Evolutionary conservation across 2,329 filamentous ascomycete species (phyloP), one percentile per base, ranked within the genome.

Genomic region (Purpureocillium takamizusanense): DNA sequence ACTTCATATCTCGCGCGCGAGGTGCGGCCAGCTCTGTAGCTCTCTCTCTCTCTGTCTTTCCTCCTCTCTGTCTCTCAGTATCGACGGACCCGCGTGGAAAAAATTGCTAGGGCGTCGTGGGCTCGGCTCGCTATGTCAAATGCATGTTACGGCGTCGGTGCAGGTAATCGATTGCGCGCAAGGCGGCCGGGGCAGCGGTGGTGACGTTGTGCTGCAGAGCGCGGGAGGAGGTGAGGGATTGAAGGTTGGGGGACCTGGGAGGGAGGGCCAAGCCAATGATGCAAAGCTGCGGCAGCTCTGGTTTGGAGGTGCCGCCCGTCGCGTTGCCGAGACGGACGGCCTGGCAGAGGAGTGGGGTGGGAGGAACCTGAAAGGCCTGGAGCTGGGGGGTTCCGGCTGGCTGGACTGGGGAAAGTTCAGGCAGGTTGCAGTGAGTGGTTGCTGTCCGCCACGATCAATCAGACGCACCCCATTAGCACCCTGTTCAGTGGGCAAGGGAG

Each of bases 1-100:
- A 55, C 61, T 60, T 44, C 35, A 38, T 62, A 38, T 58, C 53
- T 60, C 49, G 57, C 46, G 37, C 37, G 38, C 45, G 40, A 41
- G 29, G 33, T 8, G 33, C 11, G 14, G 39, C 40, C 36, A 31
- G 42, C 17, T 28, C 12, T 30, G 34, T 31, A 6, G n/a, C n/a
- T n/a, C n/a, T n/a, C n/a, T n/a, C n/a, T n/a, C n/a, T n/a, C n/a
- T n/a, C n/a, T n/a, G n/a, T n/a, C n/a, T n/a, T n/a, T n/a, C n/a
- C n/a, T n/a, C n/a, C n/a, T n/a, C n/a, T n/a, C n/a, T n/a, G n/a
- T n/a, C n/a, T n/a, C n/a, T n/a, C n/a, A n/a, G n/a, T n/a, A n/a
- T n/a, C n/a, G n/a, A n/a, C n/a, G n/a, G n/a, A n/a, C n/a, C n/a
- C n/a, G n/a, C n/a, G n/a, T n/a, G n/a, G n/a, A n/a, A 25, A 25